These are phyloP conservation scores for Penicillium steckii DNA, from an alignment of 495 filamentous ascomycete genomes.

Conservation along the genomic window DNA sequence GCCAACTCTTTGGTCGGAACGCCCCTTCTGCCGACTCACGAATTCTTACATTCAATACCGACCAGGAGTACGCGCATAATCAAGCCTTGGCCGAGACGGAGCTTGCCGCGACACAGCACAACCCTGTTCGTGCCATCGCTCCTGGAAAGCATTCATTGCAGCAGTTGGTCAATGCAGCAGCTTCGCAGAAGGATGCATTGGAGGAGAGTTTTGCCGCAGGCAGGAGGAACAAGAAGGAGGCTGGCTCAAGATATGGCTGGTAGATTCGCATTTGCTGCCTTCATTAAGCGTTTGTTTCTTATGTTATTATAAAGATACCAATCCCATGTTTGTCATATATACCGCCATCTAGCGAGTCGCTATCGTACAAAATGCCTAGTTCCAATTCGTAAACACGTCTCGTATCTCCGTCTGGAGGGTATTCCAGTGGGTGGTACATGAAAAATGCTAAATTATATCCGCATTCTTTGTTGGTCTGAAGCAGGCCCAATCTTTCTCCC, in stretches of 20 bases:
- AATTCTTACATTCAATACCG: constrained; percentile 81
- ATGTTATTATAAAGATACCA: background rate
- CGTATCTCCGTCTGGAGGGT: no score
- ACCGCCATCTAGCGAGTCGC: no score
- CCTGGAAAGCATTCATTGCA: constrained; percentile 85
- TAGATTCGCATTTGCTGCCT: constrained; percentile 31
- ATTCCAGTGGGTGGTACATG: no score
- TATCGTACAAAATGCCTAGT: no score
- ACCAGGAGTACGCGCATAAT: constrained; percentile 80
- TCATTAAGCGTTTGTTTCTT: background rate
- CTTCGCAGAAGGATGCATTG: constrained; percentile 74
- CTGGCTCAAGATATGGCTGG: constrained; percentile 83
- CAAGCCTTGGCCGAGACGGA: constrained; percentile 50
- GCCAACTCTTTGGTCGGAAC: constrained; percentile 79
- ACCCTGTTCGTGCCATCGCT: constrained; percentile 80
- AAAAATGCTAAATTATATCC: no score
- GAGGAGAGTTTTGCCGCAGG: constrained; percentile 85
- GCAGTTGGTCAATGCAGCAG: constrained; percentile 80
- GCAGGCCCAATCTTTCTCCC: no score
- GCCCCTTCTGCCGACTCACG: constrained; percentile 35
- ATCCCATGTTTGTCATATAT: background rate
- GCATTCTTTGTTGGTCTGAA: no score
- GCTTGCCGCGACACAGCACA: constrained; percentile 69
- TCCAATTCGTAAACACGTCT: no score
- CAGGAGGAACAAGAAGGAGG: constrained; percentile 71